phyloP scores from a whole-genome alignment of 306 rosid species.

The Spatholobus suberectus region DNA sequence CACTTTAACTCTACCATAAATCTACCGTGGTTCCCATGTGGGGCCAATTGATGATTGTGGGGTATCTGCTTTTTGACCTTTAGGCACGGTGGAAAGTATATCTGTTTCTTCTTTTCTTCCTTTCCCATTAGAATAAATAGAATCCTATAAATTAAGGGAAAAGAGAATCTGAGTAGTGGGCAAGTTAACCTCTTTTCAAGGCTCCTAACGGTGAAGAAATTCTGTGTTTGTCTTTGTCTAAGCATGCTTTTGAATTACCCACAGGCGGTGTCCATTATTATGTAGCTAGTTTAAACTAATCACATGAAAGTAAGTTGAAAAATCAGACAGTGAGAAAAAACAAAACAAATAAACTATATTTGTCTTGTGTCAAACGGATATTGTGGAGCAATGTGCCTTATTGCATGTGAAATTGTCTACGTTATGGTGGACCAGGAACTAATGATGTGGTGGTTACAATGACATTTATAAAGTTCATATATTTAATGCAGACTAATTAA shows the following conservation, averaged over 20 bases:
- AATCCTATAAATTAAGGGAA: conserved; percentile 53
- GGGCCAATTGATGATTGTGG: conserved; percentile 2
- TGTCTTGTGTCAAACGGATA: not conserved
- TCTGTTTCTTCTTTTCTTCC: conserved; percentile 14
- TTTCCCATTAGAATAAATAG: conserved; percentile 48
- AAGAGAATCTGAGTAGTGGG: not conserved
- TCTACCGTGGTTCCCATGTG: not conserved
- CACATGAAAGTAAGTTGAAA: not conserved
- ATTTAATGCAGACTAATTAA: too few relatives aligned
- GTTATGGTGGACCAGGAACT: not conserved
- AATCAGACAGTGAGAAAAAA: not conserved
- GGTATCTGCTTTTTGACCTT: conserved; percentile 57
- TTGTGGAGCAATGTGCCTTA: conserved; percentile 5
- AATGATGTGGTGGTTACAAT: not conserved
- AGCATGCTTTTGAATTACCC: conserved; percentile 5
- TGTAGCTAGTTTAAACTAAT: conserved; percentile 17
- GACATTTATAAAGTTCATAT: conserved; percentile 11
- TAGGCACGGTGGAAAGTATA: conserved; percentile 33
- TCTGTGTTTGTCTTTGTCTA: not conserved
- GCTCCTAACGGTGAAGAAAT: conserved; percentile 25
- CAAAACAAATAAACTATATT: not conserved
- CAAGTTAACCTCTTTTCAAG: conserved; percentile 40
- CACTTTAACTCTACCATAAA: not conserved
- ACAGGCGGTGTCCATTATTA: not conserved
- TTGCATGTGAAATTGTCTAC: conserved; percentile 1